Conservation (phyloP, 345 rosid genomes). For the Cochlearia excelsa region DNA sequence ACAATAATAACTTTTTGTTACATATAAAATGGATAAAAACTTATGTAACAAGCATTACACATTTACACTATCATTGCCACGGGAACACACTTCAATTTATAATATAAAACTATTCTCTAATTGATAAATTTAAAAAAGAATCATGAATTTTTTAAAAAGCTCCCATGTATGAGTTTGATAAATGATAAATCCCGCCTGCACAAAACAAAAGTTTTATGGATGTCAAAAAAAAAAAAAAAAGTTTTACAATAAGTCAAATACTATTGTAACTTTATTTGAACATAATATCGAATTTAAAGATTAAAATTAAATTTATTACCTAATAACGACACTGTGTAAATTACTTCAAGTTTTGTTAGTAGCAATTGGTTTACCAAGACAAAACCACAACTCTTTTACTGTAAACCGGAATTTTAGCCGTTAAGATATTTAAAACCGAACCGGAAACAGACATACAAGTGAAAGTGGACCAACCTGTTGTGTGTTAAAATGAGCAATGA, state of each 20-base stretch:
- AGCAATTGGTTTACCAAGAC: conserved; percentile 37
- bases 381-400: conserved; percentile 49
- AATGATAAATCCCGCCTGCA: conserved; percentile 17
- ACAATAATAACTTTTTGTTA: conserved; percentile 6
- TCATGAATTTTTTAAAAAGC: conserved; percentile 42
- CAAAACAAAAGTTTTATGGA: conserved; percentile 19
- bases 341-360: conserved; percentile 21
- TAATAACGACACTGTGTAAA: not conserved
- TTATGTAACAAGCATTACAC: conserved; percentile 24
- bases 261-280: not conserved
- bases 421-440: conserved; percentile 29
- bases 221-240: too few relatives aligned
- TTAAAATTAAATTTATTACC: conserved; percentile 7
- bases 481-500: conserved; percentile 50
- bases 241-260: conserved; percentile 13
- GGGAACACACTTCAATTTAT: conserved; percentile 25
- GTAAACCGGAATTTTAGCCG: conserved; percentile 35
- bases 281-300: not conserved
- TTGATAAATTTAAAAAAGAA: conserved; percentile 44
- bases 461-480: conserved; percentile 50
- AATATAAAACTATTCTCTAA: conserved; percentile 38
- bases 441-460: conserved; percentile 39
- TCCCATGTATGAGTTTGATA: conserved; percentile 39
- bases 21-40: conserved; percentile 17
- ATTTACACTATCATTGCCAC: conserved; percentile 29